Base-by-base conservation (phyloP, 179 eudicot genomes). In the Spergularia azorica region DNA sequence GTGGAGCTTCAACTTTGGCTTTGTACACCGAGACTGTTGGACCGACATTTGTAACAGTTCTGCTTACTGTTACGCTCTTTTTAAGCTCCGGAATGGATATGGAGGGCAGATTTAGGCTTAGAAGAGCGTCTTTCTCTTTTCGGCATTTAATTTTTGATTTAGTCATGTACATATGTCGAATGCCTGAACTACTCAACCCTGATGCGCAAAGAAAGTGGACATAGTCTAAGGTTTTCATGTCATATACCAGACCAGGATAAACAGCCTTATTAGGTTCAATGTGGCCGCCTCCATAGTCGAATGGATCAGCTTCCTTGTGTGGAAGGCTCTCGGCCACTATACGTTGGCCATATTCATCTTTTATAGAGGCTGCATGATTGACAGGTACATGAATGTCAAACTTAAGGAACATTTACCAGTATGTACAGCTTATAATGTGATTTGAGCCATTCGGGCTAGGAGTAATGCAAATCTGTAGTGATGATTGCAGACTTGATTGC, bases 401-500 rank as follows among this genome's bases (percentile, higher is more conserved):
- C 57, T 54, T 54, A 11, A 54, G 3, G 11, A 54, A 54, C 3
- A 11, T 54, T 54, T 6, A 14, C 57, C 57, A 54, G 13, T 1
- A 54, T 10, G 57, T 54, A 54, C 57, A 54, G 15, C 15, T 54
- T 54, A 3, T 2, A 54, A 50, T 67, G 32, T 38, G 6, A 39
- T 67, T 41, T 1, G 20, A 16, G 48, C 1, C 48, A 43, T 43
- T 43, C 48, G 48, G 48, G 1, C 32, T 15, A 59, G 38, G 2
- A 43, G 52, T 17, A 67, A 13, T 14, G 17, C 50, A 41, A 9
- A 76, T 73, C 84, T 72, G 88, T 87, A 13, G 90, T 85, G 76
- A 87, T 55, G 32, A 85, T 63, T 6, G 90, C 86, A 1, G 90
- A 85, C 68, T 80, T 81, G n/a, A 87, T 77, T 14, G 89, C 89